phyloP scores from a whole-genome alignment of 345 rosid species.

The Eucalyptus curtisii region DNA sequence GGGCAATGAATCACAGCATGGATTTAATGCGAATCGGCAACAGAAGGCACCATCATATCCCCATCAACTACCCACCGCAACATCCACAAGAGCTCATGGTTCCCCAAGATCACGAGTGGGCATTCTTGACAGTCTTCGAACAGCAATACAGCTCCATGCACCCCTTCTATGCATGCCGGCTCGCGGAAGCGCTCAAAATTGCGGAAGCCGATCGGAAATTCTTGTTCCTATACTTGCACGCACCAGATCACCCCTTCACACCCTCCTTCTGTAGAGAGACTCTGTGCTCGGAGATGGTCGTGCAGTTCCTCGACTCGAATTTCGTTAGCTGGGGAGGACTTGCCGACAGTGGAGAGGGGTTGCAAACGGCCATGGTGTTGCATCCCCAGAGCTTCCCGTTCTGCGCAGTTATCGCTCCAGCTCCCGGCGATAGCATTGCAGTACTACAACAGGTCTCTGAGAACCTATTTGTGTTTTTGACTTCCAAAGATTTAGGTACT shows the following conservation, averaged over 20 bases:
- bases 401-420: constrained; percentile 43
- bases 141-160: constrained; percentile 37
- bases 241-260: constrained; percentile 41
- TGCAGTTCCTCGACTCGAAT: constrained; percentile 47
- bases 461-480: not conserved
- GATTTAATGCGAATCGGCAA: constrained; percentile 9
- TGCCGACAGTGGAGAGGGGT: constrained; percentile 36
- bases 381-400: constrained; percentile 38
- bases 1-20: constrained; percentile 19
- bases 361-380: constrained; percentile 25
- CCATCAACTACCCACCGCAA: constrained; percentile 3
- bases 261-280: constrained; percentile 46
- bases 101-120: constrained; percentile 23
- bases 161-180: constrained; percentile 35
- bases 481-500: not conserved
- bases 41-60: constrained; percentile 17
- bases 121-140: constrained; percentile 34
- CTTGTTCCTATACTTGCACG: constrained; percentile 47
- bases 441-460: constrained; percentile 43
- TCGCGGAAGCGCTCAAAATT: constrained; percentile 33
- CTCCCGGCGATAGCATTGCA: constrained; percentile 22
- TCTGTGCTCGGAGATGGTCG: constrained; percentile 33
- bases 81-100: constrained; percentile 3
- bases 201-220: constrained; percentile 41
- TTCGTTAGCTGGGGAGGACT: constrained; percentile 45